phyloP scores from a whole-genome alignment of 2,329 filamentous ascomycete genomes.

The Chaetomium sp. region DNA sequence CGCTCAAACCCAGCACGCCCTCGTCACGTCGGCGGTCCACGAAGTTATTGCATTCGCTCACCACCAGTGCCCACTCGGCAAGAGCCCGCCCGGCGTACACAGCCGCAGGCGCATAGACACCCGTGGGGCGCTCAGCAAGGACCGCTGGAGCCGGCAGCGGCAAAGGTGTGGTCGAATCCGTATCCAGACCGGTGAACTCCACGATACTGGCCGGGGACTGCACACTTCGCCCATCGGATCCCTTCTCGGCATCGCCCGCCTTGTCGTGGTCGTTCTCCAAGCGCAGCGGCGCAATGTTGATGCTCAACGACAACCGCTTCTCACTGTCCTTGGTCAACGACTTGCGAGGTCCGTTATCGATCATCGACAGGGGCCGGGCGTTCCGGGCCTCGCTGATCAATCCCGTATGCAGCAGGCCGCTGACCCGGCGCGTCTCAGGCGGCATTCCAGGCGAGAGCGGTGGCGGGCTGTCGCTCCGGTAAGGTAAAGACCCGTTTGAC shows the following conservation, averaged over 20 bases:
- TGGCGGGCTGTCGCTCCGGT: conserved; percentile 34
- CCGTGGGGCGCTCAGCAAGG: conserved; percentile 41
- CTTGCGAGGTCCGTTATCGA: conserved; percentile 17
- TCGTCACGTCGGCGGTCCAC: conserved; percentile 69
- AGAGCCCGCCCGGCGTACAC: conserved; percentile 66
- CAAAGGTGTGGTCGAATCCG: conserved; percentile 11
- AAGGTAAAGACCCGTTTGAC: background rate
- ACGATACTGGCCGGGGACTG: conserved; percentile 14
- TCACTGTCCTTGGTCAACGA: conserved; percentile 10
- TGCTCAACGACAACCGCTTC: conserved; percentile 20
- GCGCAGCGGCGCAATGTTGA: conserved; percentile 17
- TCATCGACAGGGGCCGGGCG: conserved; percentile 31
- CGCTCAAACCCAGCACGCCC: conserved; percentile 57
- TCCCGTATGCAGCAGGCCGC: conserved; percentile 40
- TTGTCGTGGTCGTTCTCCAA: conserved; percentile 5
- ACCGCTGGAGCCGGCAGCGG: conserved; percentile 19
- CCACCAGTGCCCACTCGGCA: conserved; percentile 70
- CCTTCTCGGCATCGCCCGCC: background rate
- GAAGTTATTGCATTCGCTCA: conserved; percentile 75
- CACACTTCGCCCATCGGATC: conserved; percentile 1
- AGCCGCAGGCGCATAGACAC: conserved; percentile 39
- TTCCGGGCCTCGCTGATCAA: conserved; percentile 47
- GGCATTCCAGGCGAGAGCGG: conserved; percentile 35
- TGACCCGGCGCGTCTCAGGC: conserved; percentile 41
- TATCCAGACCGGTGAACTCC: conserved; percentile 8